Base-by-base conservation (phyloP, 140 eudicot species). In the Erigeron philadelphicus region DNA sequence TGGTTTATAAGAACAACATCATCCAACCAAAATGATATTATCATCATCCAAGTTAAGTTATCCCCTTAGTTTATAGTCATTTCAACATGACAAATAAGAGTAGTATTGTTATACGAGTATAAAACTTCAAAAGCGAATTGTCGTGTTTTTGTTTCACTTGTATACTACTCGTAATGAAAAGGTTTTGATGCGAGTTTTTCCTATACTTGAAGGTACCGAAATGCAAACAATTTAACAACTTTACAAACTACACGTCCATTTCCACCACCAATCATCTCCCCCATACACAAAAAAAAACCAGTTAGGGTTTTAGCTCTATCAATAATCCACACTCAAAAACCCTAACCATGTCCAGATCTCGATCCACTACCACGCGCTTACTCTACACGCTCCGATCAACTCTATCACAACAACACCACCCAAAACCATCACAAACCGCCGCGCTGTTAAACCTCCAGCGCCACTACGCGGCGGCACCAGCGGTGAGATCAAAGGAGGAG, bases 381-480 rank as follows among this genome's bases (percentile, higher is more conserved):
- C 82, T 90, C 41, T 88, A 90, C 83, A 76, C 88, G 55, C 82
- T 88, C 72, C 82, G 77, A 50, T 72, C 87, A 66, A 43, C 87
- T 35, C 35, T 83, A 58, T 35, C 75, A 11, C 67, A 68, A 75
- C 56, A 77, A 52, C 49, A 49, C 45, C 49, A 49, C 45, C 52
- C 85, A 5, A 31, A 31, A n/a, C 68, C 80, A 40, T 78, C 88
- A 7, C 75, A 85, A 8, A 72, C 71, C 66, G 76, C 94, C 31
- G 85, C 94, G 0, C 80, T 84, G 67, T 87, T 84, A 83, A 84
- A 87, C 38, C 77, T 86, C 80, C 89, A 88, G 54, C 75, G 76
- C 5, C 79, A 64, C 82, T 88, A 95, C 77, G 75, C 97, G 54
- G 81, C 90, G 43, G 86, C 95, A 69, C 84, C 82, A n/a, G 89